Evolutionary conservation across 768 basidiomycete genomes (phyloP).

Genomic region (Russula dissimulans): DNA sequence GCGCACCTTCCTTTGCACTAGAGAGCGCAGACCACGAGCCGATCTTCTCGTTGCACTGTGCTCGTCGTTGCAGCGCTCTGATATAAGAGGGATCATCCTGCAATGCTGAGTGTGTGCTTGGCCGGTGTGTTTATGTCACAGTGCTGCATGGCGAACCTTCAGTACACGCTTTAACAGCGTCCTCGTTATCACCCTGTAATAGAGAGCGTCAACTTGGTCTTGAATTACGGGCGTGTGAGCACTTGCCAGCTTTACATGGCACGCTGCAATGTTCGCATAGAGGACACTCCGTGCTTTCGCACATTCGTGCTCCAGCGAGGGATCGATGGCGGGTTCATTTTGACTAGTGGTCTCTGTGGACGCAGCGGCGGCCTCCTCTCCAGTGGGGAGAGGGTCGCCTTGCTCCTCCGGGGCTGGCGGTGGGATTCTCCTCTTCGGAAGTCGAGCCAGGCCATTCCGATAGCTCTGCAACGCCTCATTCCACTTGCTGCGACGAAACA

Average conservation of each 20-base stretch:
- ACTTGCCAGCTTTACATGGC: conserved; percentile 68
- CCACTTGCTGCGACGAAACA: conserved; percentile 60
- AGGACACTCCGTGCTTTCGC: conserved; percentile 59
- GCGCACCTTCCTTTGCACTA: conserved; percentile 75
- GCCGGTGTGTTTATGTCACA: background rate
- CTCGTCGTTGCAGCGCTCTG: conserved; percentile 87
- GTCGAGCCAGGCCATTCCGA: conserved; percentile 49
- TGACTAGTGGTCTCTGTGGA: conserved; percentile 16
- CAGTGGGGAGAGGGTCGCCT: conserved; percentile 1
- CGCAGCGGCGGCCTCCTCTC: conserved; percentile 23
- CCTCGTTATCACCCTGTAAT: conserved; percentile 12
- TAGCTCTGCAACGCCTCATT: conserved; percentile 65
- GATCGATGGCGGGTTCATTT: conserved; percentile 20
- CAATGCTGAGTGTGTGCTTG: conserved; percentile 47
- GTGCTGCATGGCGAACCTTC: conserved; percentile 10
- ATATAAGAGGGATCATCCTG: conserved; percentile 75
- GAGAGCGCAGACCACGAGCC: conserved; percentile 76
- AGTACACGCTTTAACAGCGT: conserved; percentile 20
- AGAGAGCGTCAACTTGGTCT: background rate
- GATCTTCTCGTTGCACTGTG: conserved; percentile 71
- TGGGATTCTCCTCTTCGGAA: conserved; percentile 41
- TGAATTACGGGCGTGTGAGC: background rate
- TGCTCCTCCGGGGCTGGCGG: conserved; percentile 19
- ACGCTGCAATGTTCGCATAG: conserved; percentile 85
- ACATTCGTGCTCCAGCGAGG: conserved; percentile 37